Percentiles rank a stretch among this genome's conserved stretches.
phyloP scores from a whole-genome alignment of 495 filamentous ascomycete genomes.

The Delitschia confertaspora region DNA sequence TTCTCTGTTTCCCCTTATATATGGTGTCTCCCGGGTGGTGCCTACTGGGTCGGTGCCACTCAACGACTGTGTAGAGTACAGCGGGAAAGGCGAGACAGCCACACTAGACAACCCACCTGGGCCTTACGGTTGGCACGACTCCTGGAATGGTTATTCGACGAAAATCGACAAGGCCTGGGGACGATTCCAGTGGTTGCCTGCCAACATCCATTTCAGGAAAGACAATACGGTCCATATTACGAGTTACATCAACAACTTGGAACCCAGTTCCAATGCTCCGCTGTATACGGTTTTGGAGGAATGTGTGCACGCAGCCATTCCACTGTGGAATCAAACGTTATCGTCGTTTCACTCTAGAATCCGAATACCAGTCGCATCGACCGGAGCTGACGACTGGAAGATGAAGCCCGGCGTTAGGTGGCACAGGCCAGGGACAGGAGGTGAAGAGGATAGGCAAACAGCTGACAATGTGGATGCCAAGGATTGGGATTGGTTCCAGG shows the following conservation, averaged over 20 bases:
- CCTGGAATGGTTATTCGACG: no score
- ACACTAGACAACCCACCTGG: background rate
- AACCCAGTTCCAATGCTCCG: constrained; percentile 39
- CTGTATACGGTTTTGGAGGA: constrained; percentile 48
- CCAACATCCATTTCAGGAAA: constrained; percentile 41
- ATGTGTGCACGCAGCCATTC: constrained; percentile 42
- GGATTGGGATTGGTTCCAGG: no score
- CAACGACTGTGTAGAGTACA: constrained; percentile 35
- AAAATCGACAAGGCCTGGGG: background rate
- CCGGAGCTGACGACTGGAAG: constrained; percentile 4
- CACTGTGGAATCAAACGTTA: constrained; percentile 43
- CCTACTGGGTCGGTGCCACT: constrained; percentile 34
- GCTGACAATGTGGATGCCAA: no score
- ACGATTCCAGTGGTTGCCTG: constrained; percentile 54
- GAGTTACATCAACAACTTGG: constrained; percentile 55
- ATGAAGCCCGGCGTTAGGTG: background rate
- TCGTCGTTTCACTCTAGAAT: constrained; percentile 2
- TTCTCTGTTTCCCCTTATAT: constrained; percentile 51
- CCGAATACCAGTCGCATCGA: constrained; percentile 4
- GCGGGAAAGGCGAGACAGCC: constrained; percentile 36
- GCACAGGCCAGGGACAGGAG: no score
- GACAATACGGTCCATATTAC: constrained; percentile 30
- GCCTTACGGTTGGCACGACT: no score
- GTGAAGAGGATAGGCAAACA: no score
- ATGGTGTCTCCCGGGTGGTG: constrained; percentile 44